Percentiles rank a stretch among this genome's conserved stretches.
Evolutionary conservation across 306 rosid genomes (phyloP).

Genomic region (Trifolium dubium): DNA sequence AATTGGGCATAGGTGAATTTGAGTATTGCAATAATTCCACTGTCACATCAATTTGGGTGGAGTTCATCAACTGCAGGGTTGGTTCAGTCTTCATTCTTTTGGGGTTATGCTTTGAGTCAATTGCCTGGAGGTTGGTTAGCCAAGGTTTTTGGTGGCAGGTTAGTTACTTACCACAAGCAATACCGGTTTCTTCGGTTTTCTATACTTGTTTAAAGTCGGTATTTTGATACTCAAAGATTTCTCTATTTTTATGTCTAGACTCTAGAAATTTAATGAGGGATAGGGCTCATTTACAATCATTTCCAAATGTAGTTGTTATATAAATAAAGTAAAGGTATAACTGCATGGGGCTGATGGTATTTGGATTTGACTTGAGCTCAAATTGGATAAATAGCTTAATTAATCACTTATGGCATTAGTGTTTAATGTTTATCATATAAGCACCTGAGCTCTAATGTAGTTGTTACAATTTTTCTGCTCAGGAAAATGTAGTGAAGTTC

Average conservation of each 20-base stretch:
- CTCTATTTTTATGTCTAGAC: constrained; percentile 12
- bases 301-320: not conserved
- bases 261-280: not conserved
- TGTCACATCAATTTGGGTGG: constrained; percentile 98
- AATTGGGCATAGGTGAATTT: constrained; percentile 77
- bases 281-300: constrained; percentile 12
- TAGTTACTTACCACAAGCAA: constrained; percentile 51
- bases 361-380: not conserved
- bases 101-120: constrained; percentile 98
- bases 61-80: constrained; percentile 87
- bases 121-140: constrained; percentile 99
- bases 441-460: too few relatives aligned
- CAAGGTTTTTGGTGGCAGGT: constrained; percentile 96
- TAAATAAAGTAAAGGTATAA: not conserved
- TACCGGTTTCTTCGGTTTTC: not conserved
- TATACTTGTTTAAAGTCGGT: not conserved
- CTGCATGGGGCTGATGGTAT: not conserved
- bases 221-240: not conserved
- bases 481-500: not conserved
- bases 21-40: constrained; percentile 93
- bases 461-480: not conserved
- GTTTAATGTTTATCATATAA: not conserved
- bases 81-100: constrained; percentile 98
- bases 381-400: not conserved
- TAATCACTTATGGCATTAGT: too few relatives aligned